These are phyloP conservation scores for Rachicladosporium sp. DNA, from an alignment of 2,329 filamentous ascomycete genomes.

Conservation along the genomic window DNA sequence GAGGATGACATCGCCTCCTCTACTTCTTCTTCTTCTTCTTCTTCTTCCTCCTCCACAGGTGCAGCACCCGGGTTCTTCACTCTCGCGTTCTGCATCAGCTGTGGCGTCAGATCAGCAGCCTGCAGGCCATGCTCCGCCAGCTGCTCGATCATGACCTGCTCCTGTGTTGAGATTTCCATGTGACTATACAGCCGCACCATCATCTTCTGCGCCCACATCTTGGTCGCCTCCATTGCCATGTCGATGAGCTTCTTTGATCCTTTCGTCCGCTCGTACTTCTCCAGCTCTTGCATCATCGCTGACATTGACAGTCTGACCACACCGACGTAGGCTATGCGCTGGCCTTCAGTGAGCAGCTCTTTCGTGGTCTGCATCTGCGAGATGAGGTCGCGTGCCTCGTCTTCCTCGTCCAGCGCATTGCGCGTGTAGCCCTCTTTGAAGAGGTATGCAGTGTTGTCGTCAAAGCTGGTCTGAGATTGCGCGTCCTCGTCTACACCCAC, in stretches of 20 bases:
- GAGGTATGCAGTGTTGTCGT: constrained; percentile 91
- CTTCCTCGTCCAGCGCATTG: constrained; percentile 51
- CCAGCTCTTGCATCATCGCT: constrained; percentile 59
- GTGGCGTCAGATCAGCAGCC: constrained; percentile 68
- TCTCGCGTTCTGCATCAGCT: constrained; percentile 80
- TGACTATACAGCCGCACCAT: constrained; percentile 90
- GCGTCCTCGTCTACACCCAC: constrained; percentile 94
- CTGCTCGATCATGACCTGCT: constrained; percentile 99
- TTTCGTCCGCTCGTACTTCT: constrained; percentile 49
- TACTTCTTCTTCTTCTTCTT: neutral
- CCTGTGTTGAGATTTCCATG: constrained; percentile 86
- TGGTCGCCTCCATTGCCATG: constrained; percentile 61
- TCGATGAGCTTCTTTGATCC: constrained; percentile 60
- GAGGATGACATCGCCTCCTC: constrained; percentile 15
- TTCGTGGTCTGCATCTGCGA: constrained; percentile 94
- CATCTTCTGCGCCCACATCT: constrained; percentile 97
- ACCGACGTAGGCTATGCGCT: constrained; percentile 91
- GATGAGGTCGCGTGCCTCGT: constrained; percentile 64
- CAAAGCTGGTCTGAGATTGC: constrained; percentile 86
- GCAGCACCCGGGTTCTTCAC: constrained; percentile 63
- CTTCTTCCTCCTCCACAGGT: constrained; percentile 1
- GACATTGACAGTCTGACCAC: constrained; percentile 71
- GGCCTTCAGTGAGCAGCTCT: constrained; percentile 84
- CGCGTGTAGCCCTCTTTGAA: constrained; percentile 60
- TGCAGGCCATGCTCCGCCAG: constrained; percentile 83